Evolutionary conservation across 331 rosid genomes (phyloP).

Genomic region (Cydonia oblonga): DNA sequence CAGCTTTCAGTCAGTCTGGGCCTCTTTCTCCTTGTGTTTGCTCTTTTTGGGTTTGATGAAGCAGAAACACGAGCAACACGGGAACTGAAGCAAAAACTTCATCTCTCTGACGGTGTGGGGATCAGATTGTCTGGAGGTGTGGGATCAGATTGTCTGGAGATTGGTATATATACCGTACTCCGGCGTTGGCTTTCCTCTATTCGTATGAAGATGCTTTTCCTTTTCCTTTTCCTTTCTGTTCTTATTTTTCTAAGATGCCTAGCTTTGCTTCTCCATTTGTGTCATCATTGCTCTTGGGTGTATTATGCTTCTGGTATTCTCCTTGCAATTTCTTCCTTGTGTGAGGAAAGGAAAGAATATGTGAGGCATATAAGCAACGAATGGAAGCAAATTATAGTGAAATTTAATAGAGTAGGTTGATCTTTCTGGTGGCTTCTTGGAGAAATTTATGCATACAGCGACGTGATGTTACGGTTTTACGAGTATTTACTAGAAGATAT

Average conservation of each 20-base stretch:
- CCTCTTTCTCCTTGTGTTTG: slow-evolving; percentile 39
- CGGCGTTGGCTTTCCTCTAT: background rate
- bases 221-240: background rate
- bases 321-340: too few relatives aligned
- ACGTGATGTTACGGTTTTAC: background rate
- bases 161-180: slow-evolving; percentile 8
- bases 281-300: background rate
- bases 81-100: slow-evolving; percentile 46
- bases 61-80: slow-evolving; percentile 58
- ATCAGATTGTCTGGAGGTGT: too few relatives aligned
- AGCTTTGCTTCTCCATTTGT: slow-evolving; percentile 19
- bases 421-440: background rate
- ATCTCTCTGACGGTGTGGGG: slow-evolving; percentile 20
- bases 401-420: background rate
- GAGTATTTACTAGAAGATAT: background rate
- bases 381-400: background rate
- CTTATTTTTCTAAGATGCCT: slow-evolving; percentile 3
- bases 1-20: slow-evolving; percentile 24
- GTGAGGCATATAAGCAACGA: background rate
- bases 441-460: background rate
- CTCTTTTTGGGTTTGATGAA: slow-evolving; percentile 30
- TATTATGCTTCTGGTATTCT: too few relatives aligned
- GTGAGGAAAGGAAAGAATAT: too few relatives aligned
- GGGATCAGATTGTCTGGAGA: slow-evolving; percentile 13
- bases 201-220: slow-evolving; percentile 15